phyloP scores from a whole-genome alignment of 2,329 filamentous ascomycete genomes.

The Orbilia javanica region DNA sequence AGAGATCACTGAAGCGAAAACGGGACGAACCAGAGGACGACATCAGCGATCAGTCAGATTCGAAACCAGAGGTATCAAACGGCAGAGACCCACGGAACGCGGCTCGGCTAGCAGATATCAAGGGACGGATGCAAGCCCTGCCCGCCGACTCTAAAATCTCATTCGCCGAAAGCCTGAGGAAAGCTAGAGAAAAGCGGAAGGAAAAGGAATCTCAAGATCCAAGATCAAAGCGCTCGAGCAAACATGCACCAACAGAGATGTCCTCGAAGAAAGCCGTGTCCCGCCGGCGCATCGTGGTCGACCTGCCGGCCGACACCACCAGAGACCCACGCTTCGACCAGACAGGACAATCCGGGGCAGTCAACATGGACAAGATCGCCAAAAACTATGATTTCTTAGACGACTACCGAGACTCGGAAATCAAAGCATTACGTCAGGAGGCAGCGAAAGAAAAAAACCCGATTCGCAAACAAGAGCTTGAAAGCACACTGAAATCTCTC shows the following conservation, averaged over 20 bases:
- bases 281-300: constrained; percentile 80
- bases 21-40: constrained; percentile 34
- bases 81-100: constrained; percentile 36
- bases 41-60: constrained; percentile 30
- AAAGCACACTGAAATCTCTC: constrained; percentile 80
- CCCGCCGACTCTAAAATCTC: constrained; percentile 46
- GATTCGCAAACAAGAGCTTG: constrained; percentile 76
- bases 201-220: constrained; percentile 22
- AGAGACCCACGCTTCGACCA: constrained; percentile 93
- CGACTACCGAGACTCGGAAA: constrained; percentile 86
- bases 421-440: constrained; percentile 77
- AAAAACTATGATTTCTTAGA: constrained; percentile 89
- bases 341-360: constrained; percentile 67
- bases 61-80: constrained; percentile 21
- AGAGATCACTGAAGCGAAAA: constrained; percentile 52
- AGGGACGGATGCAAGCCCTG: constrained; percentile 39
- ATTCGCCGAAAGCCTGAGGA: constrained; percentile 51
- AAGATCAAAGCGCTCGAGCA: constrained; percentile 72
- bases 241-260: constrained; percentile 88
- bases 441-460: constrained; percentile 77
- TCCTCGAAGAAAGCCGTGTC: constrained; percentile 86
- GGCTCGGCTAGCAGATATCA: constrained; percentile 49
- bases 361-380: constrained; percentile 73
- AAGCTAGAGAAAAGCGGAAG: constrained; percentile 40
- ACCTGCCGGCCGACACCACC: constrained; percentile 67